Base-by-base conservation (phyloP, 768 basidiomycete species). In the Basidioascus undulatus region DNA sequence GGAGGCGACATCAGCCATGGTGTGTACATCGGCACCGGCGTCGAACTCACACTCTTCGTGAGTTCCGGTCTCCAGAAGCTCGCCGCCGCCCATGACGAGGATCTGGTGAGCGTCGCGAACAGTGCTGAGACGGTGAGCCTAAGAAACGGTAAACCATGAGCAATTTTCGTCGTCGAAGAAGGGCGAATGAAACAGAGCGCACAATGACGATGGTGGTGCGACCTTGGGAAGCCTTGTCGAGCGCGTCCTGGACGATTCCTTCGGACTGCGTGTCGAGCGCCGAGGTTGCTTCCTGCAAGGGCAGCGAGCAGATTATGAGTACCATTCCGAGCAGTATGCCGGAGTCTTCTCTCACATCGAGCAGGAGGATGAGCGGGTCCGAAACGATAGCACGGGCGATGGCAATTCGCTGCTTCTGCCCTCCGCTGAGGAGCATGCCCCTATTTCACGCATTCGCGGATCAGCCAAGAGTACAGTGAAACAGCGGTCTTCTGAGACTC, bases 401-500 rank as follows among this genome's bases (percentile, higher is more conserved):
- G 11, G 62, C 63, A 16, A 65, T 62, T 32, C 64, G 61, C 45
- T 64, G 59, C 47, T 62, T 64, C 45, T 55, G 50, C 5, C 65
- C 65, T 18, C 65, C 65, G 9, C 59, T 61, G 1, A 66, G 52
- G 16, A 66, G 52, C 58, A 63, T 61, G 9, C 64, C 65, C n/a
- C n/a, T n/a, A n/a, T n/a, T n/a, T n/a, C n/a, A n/a, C n/a, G 5
- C 63, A 50, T 49, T 64, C 62, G 15, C 63, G 62, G 23, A 51
- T 44, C 6, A 4, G 9, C 11, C 21, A n/a, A 15, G 19, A 8
- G 5, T n/a, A n/a, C n/a, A n/a, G n/a, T n/a, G n/a, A n/a, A n/a
- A n/a, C n/a, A n/a, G n/a, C n/a, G n/a, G n/a, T n/a, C n/a, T n/a
- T n/a, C n/a, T n/a, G n/a, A n/a, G n/a, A n/a, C n/a, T n/a, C n/a